Evolutionary conservation across 2,329 filamentous ascomycete species (phyloP), one percentile per base, ranked within the genome.

Genomic region (Aureobasidium vineae): DNA sequence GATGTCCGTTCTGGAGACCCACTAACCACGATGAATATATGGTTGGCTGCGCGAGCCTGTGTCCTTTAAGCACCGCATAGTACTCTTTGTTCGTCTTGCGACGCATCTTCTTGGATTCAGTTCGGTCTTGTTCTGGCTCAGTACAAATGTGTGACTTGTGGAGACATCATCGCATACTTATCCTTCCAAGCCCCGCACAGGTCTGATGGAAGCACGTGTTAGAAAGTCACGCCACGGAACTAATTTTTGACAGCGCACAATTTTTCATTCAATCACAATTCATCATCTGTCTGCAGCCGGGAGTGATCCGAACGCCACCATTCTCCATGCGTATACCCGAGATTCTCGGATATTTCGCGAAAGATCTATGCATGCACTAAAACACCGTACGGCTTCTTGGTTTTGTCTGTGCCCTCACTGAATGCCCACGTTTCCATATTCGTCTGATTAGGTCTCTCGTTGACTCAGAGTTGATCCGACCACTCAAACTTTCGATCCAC

Each of bases 351-450:
- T 21, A 26, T 21, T 21, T 16, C 28, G 4, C 53, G 31, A 36
- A 3, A 57, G 40, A 43, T 43, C 4, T 5, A 36, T 21, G 28
- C 28, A 57, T 57, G 5, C 28, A 57, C 7, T 57, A 57, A 57
- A 57, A 36, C 13, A 36, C 53, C 53, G 53, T 33, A 57, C 53
- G 5, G 53, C 3, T 5, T 28, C 31, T 57, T 57, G 5, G 53
- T 81, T 43, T 3, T 43, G 19, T 5, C 40, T 43, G 19, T 43
- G 19, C 3, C 40, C 40, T 6, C 40, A 13, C 1, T 43, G 19
- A 3, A 43, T 43, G 40, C 40, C 3, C 1, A 3, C 40, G 40
- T 3, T 43, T 43, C 40, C 19, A 43, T 43, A 43, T 43, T 3
- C 40, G 40, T 43, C 3, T 1, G 40, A 43, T 6, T 1, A 43